Base-by-base conservation (phyloP, 2,329 filamentous ascomycete genomes). In the Alternaria sp. region DNA sequence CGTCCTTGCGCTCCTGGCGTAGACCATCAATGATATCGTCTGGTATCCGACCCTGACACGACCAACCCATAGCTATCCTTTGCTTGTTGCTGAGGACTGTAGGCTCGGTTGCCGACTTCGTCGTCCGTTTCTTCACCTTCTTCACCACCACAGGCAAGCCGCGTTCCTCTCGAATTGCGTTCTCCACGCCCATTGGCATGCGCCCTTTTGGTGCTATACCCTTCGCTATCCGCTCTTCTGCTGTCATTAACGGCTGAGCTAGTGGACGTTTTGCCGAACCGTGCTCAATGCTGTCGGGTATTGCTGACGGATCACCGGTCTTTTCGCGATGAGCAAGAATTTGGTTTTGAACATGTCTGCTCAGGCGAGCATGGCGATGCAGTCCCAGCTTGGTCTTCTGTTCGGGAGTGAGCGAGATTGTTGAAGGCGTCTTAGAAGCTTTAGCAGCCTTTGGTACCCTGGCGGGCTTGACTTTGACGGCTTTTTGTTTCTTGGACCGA, bases 181-280 rank as follows among this genome's bases (percentile, higher is more conserved):
- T 69, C 46, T 76, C 66, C 6, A 70, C 59, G 40, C 57, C 65
- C 50, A 72, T 66, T 5, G 71, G 67, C 23, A 77, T 47, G 19
- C 73, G 67, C n/a, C 74, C 75, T 40, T 59, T 69, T 17, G 64
- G 57, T 5, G 75, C 69, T 12, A 77, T 51, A 8, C 73, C 74
- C 32, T 62, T 63, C 4, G 69, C 70, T n/a, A 69, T 65, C 30
- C 75, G 70, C 54, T 77, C 68, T 44, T 75, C 75, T 43, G 66
- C 70, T 30, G 74, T 71, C 67, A 78, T 70, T 3, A 76, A 62
- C 11, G 72, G 71, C 11, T 62, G 58, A 30, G 51, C 59, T 30
- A 59, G 54, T 32, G 53, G 46, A 28, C 44, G 59, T 44, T 32
- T 57, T 8, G 59, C 46, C 17, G 60, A 26, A 11, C 61, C 54